A percentile compares a stretch with the other conserved stretches of the same genome.
phyloP scores from a whole-genome alignment of 768 basidiomycete genomes.

The Lentinula raphanica region DNA sequence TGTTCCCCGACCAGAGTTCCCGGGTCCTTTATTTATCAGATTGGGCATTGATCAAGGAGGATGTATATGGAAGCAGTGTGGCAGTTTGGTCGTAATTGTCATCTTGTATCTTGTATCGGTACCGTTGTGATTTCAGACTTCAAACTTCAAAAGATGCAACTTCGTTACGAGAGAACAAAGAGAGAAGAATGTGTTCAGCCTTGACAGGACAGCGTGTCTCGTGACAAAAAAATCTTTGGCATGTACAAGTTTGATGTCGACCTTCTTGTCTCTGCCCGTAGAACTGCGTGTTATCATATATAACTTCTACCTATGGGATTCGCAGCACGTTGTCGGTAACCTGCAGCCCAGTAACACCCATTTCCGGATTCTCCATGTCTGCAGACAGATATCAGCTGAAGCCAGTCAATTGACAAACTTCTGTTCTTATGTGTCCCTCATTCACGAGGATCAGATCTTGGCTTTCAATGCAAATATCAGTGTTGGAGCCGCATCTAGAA shows the following conservation, averaged over 20 bases:
- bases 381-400: conserved; percentile 25
- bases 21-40: not conserved
- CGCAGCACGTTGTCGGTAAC: conserved; percentile 14
- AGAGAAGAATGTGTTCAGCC: not conserved
- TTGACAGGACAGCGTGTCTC: not conserved
- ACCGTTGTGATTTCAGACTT: not conserved
- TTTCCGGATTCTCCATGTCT: conserved; percentile 25
- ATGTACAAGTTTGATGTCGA: not conserved
- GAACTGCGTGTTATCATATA: conserved; percentile 33
- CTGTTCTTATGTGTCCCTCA: conserved; percentile 30
- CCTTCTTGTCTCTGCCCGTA: conserved; percentile 24
- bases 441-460: conserved; percentile 31
- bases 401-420: conserved; percentile 15
- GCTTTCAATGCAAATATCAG: conserved; percentile 18
- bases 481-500: conserved; percentile 15
- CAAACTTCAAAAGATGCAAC: too few species aligned
- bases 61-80: not conserved
- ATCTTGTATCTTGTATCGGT: not conserved
- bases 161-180: not conserved
- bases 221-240: too few species aligned
- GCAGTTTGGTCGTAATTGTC: not conserved
- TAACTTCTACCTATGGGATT: conserved; percentile 20
- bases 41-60: too few species aligned
- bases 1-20: too few species aligned
- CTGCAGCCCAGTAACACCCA: conserved; percentile 31